Conservation (phyloP, 2,329 filamentous ascomycete species). For the Coniochaeta pulveracea region DNA sequence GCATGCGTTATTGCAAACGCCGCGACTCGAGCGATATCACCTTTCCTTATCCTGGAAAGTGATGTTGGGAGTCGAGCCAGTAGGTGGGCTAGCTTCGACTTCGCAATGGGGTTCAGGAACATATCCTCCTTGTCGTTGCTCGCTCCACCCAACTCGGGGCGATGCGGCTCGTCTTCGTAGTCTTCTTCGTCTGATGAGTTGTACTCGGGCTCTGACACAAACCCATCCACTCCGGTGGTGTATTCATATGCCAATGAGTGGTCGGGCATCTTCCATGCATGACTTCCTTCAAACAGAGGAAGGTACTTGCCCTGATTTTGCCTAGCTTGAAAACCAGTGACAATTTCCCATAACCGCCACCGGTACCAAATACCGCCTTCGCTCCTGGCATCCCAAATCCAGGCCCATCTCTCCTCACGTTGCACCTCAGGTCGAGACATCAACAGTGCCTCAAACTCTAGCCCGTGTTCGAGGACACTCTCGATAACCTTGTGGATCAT, state of each 20-base stretch:
- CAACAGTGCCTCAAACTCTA: conserved; percentile 81
- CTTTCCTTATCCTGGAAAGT: conserved; percentile 64
- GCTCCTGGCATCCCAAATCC: conserved; percentile 80
- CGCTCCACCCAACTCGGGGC: conserved; percentile 23
- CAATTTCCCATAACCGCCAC: conserved; percentile 78
- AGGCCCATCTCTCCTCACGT: conserved; percentile 81
- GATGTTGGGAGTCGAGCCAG: conserved; percentile 72
- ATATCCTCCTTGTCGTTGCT: conserved; percentile 35
- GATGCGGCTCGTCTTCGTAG: conserved; percentile 44
- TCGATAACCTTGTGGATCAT: conserved; percentile 86
- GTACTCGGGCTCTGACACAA: conserved; percentile 76
- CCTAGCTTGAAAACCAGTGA: conserved; percentile 50
- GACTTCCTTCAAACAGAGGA: conserved; percentile 63
- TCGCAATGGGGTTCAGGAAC: conserved; percentile 73
- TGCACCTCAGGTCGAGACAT: conserved; percentile 83
- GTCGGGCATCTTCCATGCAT: conserved; percentile 69
- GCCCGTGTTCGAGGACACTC: conserved; percentile 63
- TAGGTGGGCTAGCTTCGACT: conserved; percentile 74
- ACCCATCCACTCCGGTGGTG: conserved; percentile 62
- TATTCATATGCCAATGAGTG: conserved; percentile 72
- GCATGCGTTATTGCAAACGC: conserved; percentile 84
- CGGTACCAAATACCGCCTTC: conserved; percentile 81
- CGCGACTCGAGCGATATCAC: conserved; percentile 77
- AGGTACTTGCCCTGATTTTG: conserved; percentile 40
- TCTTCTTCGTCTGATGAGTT: conserved; percentile 80